A percentile compares a stretch with the other conserved stretches of the same genome.
Conservation (phyloP, 441 rosid species). For the Brassica balearica region DNA sequence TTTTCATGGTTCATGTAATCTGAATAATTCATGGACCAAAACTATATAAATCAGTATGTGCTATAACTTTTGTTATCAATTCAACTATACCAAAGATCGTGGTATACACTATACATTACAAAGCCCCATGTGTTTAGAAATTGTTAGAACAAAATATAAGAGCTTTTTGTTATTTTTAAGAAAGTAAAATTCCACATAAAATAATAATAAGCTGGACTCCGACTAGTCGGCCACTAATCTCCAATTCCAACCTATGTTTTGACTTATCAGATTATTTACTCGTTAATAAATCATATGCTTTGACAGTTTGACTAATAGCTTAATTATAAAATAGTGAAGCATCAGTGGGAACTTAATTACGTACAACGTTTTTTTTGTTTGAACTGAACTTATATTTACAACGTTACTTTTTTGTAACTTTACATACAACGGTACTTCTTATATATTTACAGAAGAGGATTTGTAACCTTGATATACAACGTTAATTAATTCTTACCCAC, state of each 20-base stretch:
- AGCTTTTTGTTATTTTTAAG: background rate
- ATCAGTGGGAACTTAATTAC: background rate
- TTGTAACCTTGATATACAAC: background rate
- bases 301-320: background rate
- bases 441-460: too few species aligned
- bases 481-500: background rate
- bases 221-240: conserved; percentile 22
- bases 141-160: background rate
- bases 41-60: background rate
- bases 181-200: conserved; percentile 18
- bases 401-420: too few species aligned
- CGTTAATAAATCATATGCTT: background rate
- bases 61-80: background rate
- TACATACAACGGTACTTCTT: too few species aligned
- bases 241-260: background rate
- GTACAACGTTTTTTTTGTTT: too few species aligned
- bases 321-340: background rate
- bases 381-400: too few species aligned
- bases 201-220: background rate
- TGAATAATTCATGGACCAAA: background rate
- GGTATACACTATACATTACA: background rate
- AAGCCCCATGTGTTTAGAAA: background rate
- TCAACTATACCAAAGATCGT: background rate
- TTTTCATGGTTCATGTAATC: background rate
- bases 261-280: background rate